These are phyloP conservation scores for Colletotrichum sp. DNA, from an alignment of 2,329 filamentous ascomycete species.

Conservation along the genomic window DNA sequence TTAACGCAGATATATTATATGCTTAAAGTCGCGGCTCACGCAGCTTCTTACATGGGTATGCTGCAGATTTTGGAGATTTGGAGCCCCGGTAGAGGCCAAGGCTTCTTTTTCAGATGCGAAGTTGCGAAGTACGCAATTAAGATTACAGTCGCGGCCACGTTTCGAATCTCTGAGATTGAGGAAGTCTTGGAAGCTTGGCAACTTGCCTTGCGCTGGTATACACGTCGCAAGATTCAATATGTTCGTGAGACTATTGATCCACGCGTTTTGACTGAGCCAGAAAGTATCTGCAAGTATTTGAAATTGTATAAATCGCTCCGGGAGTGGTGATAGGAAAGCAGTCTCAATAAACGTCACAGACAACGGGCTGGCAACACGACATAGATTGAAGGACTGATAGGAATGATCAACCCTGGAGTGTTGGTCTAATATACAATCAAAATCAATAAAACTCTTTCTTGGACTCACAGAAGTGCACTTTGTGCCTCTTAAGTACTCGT, in stretches of 20 bases:
- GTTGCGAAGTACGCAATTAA: not conserved
- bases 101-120: not conserved
- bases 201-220: not conserved
- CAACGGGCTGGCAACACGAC: not conserved
- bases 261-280: not conserved
- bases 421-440: not conserved
- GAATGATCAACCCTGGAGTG: not conserved
- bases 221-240: not conserved
- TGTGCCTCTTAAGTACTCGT: not conserved
- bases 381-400: not conserved
- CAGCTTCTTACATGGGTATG: not conserved
- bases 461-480: not conserved
- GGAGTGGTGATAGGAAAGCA: not conserved
- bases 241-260: not conserved
- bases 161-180: not conserved
- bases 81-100: not conserved
- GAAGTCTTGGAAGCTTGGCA: not conserved
- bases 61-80: not conserved
- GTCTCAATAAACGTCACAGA: not conserved
- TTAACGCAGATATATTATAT: not conserved
- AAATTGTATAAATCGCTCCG: not conserved
- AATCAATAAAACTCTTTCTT: not conserved
- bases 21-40: not conserved
- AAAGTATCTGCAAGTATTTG: not conserved
- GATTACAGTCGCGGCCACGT: not conserved